Evolutionary conservation across 2,329 filamentous ascomycete genomes (phyloP).

Genomic region (Claviceps digitariae): DNA sequence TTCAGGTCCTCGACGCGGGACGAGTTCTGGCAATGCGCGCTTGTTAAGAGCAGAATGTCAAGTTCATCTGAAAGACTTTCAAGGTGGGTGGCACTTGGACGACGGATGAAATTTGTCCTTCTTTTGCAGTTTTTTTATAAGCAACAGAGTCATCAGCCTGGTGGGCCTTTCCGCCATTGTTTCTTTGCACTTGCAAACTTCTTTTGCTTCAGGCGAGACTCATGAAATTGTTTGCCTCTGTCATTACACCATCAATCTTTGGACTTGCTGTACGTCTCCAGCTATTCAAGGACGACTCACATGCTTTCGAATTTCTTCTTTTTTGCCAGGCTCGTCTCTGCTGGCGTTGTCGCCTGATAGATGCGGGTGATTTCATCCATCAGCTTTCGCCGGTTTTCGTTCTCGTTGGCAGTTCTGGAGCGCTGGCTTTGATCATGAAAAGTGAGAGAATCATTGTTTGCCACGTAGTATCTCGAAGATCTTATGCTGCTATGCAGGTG

Average conservation of each 20-base stretch:
- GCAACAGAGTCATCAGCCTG: conserved; percentile 10
- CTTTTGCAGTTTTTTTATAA: not conserved
- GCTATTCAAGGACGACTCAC: conserved; percentile 19
- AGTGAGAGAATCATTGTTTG: conserved; percentile 35
- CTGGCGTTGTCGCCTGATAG: conserved; percentile 32
- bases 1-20: not conserved
- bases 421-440: conserved; percentile 43
- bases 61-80: not conserved
- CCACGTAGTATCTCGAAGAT: conserved; percentile 40
- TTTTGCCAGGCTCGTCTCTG: conserved; percentile 31
- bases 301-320: conserved; percentile 33
- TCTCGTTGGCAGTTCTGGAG: conserved; percentile 35
- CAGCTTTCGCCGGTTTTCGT: conserved; percentile 39
- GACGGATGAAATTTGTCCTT: not conserved
- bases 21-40: not conserved
- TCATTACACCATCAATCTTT: not conserved
- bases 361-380: conserved; percentile 33
- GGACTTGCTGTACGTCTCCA: not conserved
- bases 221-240: conserved; percentile 34
- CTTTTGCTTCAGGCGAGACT: conserved; percentile 31
- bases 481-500: conserved; percentile 33
- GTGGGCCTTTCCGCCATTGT: conserved; percentile 26
- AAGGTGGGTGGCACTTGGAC: not conserved
- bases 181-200: conserved; percentile 38
- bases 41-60: not conserved